A percentile compares a stretch with the other conserved stretches of the same genome.
These are phyloP conservation scores for Yamadazyma mexicana DNA, from an alignment of 1,139 yeast genomes.

Conservation along the genomic window DNA sequence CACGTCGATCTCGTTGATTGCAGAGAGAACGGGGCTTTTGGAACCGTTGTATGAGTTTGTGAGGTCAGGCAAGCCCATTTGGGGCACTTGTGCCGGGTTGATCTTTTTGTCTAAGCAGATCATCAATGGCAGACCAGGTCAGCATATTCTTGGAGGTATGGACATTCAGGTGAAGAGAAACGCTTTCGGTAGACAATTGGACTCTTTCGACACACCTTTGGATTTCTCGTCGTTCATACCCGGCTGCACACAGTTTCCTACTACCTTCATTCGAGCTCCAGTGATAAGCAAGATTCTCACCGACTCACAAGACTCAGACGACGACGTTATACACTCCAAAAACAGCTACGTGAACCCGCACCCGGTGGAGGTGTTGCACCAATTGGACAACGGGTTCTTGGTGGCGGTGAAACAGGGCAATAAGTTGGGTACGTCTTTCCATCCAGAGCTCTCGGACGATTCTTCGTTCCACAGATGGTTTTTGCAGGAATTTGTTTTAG, in stretches of 20 bases:
- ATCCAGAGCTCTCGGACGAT: slow-evolving; percentile 71
- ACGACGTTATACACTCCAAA: slow-evolving; percentile 23
- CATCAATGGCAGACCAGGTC: slow-evolving; percentile 56
- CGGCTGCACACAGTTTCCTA: slow-evolving; percentile 44
- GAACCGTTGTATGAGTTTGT: slow-evolving; percentile 56
- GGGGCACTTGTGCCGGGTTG: slow-evolving; percentile 91
- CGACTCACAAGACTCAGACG: slow-evolving; percentile 4
- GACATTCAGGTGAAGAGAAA: slow-evolving; percentile 67
- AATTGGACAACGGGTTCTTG: slow-evolving; percentile 42
- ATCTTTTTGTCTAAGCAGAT: slow-evolving; percentile 64
- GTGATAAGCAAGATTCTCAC: slow-evolving; percentile 48
- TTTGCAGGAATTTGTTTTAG: slow-evolving; percentile 52
- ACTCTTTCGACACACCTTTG: slow-evolving; percentile 56
- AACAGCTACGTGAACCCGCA: slow-evolving; percentile 27
- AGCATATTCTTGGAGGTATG: slow-evolving; percentile 63
- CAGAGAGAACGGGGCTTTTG: slow-evolving; percentile 62
- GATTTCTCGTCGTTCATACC: slow-evolving; percentile 51
- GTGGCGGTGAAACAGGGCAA: slow-evolving; percentile 77
- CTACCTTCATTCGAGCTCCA: slow-evolving; percentile 80
- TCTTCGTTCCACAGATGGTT: slow-evolving; percentile 72
- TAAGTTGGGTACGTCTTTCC: slow-evolving; percentile 74
- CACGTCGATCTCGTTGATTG: slow-evolving; percentile 71
- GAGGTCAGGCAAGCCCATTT: slow-evolving; percentile 54
- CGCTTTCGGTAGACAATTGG: slow-evolving; percentile 79
- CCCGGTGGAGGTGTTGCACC: slow-evolving; percentile 45